Percentiles rank a stretch among this genome's conserved stretches.
phyloP scores from a whole-genome alignment of 345 rosid genomes.

The thale cress (Arabidopsis thaliana) region TAIR10.1 NC_003075.7:12604001-12604500 shows the following conservation, averaged over 20 bases:
- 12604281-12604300: conserved; percentile 77
- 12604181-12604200: conserved; percentile 90
- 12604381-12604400: background rate
- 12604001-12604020: conserved; percentile 89
- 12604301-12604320: conserved; percentile 96
- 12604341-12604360: conserved; percentile 92
- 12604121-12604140: background rate
- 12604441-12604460: conserved; percentile 9
- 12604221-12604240: conserved; percentile 87
- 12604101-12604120: background rate
- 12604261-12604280: conserved; percentile 87
- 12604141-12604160: conserved; percentile 14
- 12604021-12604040: conserved; percentile 90
- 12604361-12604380: conserved; percentile 67
- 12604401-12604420: background rate
- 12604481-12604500: conserved; percentile 12
- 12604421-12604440: background rate
- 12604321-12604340: conserved; percentile 86
- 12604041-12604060: conserved; percentile 82
- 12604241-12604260: conserved; percentile 76
- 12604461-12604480: background rate
- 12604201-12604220: conserved; percentile 86
- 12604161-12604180: conserved; percentile 96
- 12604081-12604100: conserved; percentile 1
- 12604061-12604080: conserved; percentile 90